Evolutionary conservation across 257 asterid species (phyloP).

Genomic region (Salvia hispanica): DNA sequence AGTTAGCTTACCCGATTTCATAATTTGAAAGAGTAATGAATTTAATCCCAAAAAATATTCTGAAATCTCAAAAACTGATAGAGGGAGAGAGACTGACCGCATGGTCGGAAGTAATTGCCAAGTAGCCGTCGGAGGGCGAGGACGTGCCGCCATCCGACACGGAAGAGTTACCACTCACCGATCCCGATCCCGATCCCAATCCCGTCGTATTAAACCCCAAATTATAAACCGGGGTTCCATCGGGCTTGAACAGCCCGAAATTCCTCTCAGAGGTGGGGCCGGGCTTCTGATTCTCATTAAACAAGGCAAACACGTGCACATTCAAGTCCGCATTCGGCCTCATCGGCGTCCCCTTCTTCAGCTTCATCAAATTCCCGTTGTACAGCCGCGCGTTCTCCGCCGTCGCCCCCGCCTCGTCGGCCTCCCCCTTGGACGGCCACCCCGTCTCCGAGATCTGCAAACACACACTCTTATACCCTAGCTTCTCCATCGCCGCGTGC

Average conservation of each 20-base stretch:
- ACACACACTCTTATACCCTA: slow-evolving; percentile 64
- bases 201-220: too few relatives aligned
- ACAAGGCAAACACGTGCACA: slow-evolving; percentile 70
- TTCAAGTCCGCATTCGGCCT: slow-evolving; percentile 63
- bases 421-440: slow-evolving; percentile 95
- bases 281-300: slow-evolving; percentile 86
- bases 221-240: slow-evolving; percentile 68
- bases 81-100: slow-evolving; percentile 49
- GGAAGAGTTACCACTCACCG: slow-evolving; percentile 32
- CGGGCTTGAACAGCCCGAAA: slow-evolving; percentile 86
- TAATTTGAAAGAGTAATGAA: background rate
- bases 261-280: slow-evolving; percentile 92
- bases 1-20: too few relatives aligned
- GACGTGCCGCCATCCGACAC: slow-evolving; percentile 25
- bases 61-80: too few relatives aligned
- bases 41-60: background rate
- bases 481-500: slow-evolving; percentile 4
- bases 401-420: slow-evolving; percentile 81
- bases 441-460: slow-evolving; percentile 93
- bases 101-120: slow-evolving; percentile 60
- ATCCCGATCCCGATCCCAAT: slow-evolving; percentile 24
- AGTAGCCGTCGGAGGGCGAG: slow-evolving; percentile 39
- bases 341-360: slow-evolving; percentile 86
- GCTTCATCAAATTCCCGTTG: slow-evolving; percentile 64
- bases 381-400: slow-evolving; percentile 73